Evolutionary conservation across 192 early-diverging fungal genomes (phyloP).

Genomic region (Gamsiella multidivaricata): DNA sequence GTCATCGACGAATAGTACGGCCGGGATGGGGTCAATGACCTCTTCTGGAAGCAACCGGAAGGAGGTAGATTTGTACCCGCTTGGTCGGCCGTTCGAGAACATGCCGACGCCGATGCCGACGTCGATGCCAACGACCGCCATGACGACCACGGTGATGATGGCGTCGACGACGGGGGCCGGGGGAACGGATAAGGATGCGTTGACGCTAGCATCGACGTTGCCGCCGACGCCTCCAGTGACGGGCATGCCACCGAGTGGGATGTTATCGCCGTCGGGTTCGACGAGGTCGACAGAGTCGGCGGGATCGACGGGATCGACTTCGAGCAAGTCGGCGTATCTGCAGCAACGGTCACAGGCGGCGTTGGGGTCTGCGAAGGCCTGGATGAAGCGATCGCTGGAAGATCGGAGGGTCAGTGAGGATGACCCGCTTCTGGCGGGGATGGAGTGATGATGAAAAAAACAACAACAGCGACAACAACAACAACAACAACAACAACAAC

Average conservation of each 20-base stretch:
- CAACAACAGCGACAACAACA: too few relatives aligned
- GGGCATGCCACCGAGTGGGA: background rate
- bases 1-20: background rate
- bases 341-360: conserved; percentile 38
- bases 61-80: conserved; percentile 23
- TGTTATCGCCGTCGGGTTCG: background rate
- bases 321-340: conserved; percentile 15
- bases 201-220: background rate
- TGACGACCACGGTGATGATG: too few relatives aligned
- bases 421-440: conserved; percentile 35
- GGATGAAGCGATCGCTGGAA: conserved; percentile 46
- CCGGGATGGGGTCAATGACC: background rate
- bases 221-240: background rate
- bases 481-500: too few relatives aligned
- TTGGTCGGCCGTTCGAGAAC: conserved; percentile 18
- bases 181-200: background rate
- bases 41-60: background rate
- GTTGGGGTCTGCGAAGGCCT: conserved; percentile 41
- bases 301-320: background rate
- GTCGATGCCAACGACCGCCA: too few relatives aligned
- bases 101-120: too few relatives aligned
- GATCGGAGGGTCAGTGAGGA: conserved; percentile 46
- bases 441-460: too few relatives aligned
- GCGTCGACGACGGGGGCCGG: too few relatives aligned
- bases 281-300: conserved; percentile 3